phyloP scores from a whole-genome alignment of 75 land plant genomes.

The Azolla pinnata region DNA sequence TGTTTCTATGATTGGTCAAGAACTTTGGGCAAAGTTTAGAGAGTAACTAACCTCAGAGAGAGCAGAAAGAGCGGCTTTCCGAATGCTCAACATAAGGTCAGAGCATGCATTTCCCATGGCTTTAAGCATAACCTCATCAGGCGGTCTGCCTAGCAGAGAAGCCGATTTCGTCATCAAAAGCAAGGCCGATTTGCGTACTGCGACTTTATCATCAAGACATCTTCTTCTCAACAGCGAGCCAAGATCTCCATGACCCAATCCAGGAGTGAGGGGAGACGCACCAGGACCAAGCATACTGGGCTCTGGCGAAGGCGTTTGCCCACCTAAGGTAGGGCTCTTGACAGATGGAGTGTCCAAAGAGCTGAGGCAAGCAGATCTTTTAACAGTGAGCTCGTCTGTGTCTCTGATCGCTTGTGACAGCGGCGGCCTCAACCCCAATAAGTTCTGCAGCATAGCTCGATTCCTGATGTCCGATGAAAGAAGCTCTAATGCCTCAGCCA shows the following conservation, averaged over 20 bases:
- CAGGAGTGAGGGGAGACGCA: constrained; percentile 21
- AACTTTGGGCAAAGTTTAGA: too few species aligned
- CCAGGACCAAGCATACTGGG: constrained; percentile 11
- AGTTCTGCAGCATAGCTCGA: constrained; percentile 17
- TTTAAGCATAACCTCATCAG: constrained; percentile 43
- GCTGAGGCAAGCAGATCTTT: constrained; percentile 3
- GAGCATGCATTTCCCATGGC: constrained; percentile 67
- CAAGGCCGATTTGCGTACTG: constrained; percentile 68
- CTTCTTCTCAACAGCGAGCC: constrained; percentile 47
- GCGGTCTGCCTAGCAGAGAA: constrained; percentile 29
- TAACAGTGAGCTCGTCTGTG: background rate
- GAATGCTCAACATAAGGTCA: constrained; percentile 83
- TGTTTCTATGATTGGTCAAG: too few species aligned
- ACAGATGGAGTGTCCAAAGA: constrained; percentile 12
- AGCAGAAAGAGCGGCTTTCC: constrained; percentile 69
- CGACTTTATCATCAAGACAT: constrained; percentile 81
- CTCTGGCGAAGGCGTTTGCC: constrained; percentile 22
- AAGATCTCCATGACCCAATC: constrained; percentile 22
- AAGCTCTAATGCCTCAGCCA: constrained; percentile 44
- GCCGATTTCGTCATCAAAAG: constrained; percentile 55
- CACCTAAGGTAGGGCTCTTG: constrained; percentile 9
- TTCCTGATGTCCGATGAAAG: constrained; percentile 25
- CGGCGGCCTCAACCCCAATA: constrained; percentile 29
- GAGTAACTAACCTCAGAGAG: constrained; percentile 65
- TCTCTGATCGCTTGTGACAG: background rate